These are phyloP conservation scores for Candida taoyuanica DNA, from an alignment of 805 yeast species.

Conservation along the genomic window DNA sequence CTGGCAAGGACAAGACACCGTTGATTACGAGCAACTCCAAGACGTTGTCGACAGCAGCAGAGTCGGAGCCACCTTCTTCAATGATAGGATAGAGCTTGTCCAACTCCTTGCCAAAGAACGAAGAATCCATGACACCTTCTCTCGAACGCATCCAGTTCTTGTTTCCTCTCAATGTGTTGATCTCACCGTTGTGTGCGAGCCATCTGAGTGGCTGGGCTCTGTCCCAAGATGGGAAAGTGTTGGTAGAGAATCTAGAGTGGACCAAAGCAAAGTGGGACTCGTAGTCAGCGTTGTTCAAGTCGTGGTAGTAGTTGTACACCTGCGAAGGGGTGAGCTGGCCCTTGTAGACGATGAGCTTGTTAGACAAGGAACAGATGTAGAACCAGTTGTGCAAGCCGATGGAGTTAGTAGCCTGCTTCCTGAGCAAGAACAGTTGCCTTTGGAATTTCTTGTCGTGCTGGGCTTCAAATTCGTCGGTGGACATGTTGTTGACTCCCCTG, in stretches of 20 bases:
- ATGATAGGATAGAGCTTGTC: conserved; percentile 91
- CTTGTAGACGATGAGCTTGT: conserved; percentile 89
- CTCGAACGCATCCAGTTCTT: conserved; percentile 99
- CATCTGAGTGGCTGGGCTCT: conserved; percentile 97
- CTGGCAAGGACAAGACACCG: conserved; percentile 89
- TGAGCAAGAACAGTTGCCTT: conserved; percentile 74
- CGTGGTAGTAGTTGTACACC: conserved; percentile 92
- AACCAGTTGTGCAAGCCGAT: conserved; percentile 97
- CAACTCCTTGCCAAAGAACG: conserved; percentile 84
- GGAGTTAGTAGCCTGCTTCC: conserved; percentile 86
- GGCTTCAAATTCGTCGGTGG: conserved; percentile 50
- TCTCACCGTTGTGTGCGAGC: conserved; percentile 99
- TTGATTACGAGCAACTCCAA: conserved; percentile 86
- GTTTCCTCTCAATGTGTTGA: conserved; percentile 94
- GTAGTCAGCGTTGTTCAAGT: conserved; percentile 83
- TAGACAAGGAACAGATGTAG: conserved; percentile 88
- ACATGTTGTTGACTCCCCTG: conserved; percentile 32
- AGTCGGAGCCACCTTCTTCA: conserved; percentile 98
- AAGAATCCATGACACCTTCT: conserved; percentile 92
- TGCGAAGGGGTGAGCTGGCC: conserved; percentile 97
- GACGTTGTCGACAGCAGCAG: conserved; percentile 96
- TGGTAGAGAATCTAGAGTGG: conserved; percentile 95
- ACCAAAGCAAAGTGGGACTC: conserved; percentile 95
- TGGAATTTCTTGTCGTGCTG: conserved; percentile 65
- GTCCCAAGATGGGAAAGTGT: conserved; percentile 99